Base-by-base conservation (phyloP, 164 flowering plant species). In the Vitis rupestris region DNA sequence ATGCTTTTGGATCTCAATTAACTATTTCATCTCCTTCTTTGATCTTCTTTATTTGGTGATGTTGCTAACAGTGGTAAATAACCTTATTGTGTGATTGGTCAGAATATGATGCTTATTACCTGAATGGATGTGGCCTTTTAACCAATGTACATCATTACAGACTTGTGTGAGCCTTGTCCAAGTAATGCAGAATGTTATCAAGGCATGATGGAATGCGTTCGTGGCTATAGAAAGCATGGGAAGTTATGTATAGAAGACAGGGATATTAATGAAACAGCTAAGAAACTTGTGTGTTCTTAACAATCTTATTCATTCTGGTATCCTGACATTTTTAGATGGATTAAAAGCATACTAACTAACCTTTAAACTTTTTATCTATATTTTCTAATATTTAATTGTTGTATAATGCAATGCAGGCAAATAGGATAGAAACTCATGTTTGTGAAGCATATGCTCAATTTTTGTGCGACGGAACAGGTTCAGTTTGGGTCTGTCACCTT, bases 81-180 rank as follows among this genome's bases (percentile, higher is more conserved):
- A 10, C 4, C 49, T 29, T 27, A 9, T 15, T 47, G 29, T n/a
- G 48, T 9, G 9, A 11, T 31, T 48, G 70, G 44, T 65, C 68
- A 30, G 10, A 50, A 6, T 52, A 47, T 52, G 57, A 64, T 71
- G 23, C 63, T 66, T 12, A 47, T 69, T 29, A 10, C 50, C 29
- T 30, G 2, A 30, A 53, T 3, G 3, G 30, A 31, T 68, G 14
- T 29, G 13, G 52, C 19, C 44, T 65, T 37, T 63, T 73, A 63
- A 74, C 67, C 64, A 52, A 37, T 71, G 29, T 13, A 14, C 10
- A 17, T 64, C 19, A 10, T 72, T 81, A 17, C 88, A 93, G 99
- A 86, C 72, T 55, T 55, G 61, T 95, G 99, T 76, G 86, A 86
- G 69, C 97, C 97, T 66, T 93, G 98, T 83, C 97, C 99, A 51